Conservation (phyloP, 2,329 filamentous ascomycete genomes). For the Cladosporium cucumerinum region DNA sequence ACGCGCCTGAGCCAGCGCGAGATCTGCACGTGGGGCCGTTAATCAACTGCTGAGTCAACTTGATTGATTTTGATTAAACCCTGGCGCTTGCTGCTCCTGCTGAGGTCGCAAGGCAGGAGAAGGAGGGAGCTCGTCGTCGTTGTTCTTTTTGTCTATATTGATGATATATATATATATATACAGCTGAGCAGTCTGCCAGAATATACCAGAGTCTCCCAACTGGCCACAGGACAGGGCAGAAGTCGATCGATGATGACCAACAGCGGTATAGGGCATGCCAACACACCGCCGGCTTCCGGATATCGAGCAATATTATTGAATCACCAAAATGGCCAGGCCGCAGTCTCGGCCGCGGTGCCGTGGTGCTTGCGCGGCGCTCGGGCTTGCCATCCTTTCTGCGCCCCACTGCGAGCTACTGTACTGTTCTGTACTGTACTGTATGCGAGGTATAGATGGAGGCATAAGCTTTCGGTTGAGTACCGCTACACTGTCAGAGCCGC, state of each 20-base stretch:
- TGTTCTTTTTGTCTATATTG: too few species aligned
- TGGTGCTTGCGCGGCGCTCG: slow-evolving; percentile 11
- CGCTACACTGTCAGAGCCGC: not conserved
- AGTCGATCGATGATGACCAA: not conserved
- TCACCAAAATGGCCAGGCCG: not conserved
- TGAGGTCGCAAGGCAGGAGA: not conserved
- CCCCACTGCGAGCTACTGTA: too few species aligned
- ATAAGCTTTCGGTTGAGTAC: not conserved
- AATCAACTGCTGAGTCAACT: slow-evolving; percentile 7
- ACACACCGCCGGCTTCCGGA: not conserved
- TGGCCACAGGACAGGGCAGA: not conserved
- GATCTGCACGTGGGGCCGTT: slow-evolving; percentile 9
- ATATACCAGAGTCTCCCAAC: not conserved
- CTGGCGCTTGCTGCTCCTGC: not conserved
- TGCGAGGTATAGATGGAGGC: not conserved
- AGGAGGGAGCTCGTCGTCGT: not conserved
- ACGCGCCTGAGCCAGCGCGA: slow-evolving; percentile 1
- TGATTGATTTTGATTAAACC: slow-evolving; percentile 12
- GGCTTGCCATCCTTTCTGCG: not conserved
- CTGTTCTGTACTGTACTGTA: too few species aligned
- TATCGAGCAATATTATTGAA: not conserved
- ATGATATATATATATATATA: too few species aligned
- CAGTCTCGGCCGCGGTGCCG: not conserved
- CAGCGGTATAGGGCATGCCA: not conserved
- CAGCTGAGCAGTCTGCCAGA: not conserved